Base-by-base conservation (phyloP, 2,329 filamentous ascomycete species). In the Aureobasidium pullulans region DNA sequence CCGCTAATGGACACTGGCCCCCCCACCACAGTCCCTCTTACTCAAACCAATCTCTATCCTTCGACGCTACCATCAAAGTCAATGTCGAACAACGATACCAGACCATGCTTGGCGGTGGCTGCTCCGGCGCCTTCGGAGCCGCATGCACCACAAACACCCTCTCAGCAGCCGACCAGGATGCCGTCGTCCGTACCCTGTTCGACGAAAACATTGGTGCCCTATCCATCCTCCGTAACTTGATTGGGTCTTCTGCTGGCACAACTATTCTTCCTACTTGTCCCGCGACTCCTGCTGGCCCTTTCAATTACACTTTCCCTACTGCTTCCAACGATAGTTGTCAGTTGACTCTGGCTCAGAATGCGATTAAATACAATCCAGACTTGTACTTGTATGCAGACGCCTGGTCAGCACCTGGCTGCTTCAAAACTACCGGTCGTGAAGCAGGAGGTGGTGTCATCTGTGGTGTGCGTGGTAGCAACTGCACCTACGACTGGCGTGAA, bases 401-500 rank as follows among this genome's bases (percentile, higher is more conserved):
- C 13, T 66, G 64, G 64, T 64, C 61, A 7, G 64, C 64, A 4
- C 64, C 64, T 16, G 64, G 64, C 42, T 61, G 64, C 50, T 61
- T 66, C 48, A 66, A 66, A 58, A 62, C 61, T 16, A 62, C 56
- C 31, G 62, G 63, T 32, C 43, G 34, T 10, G 64, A 66, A 19
- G 59, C 40, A 37, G 62, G 57, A n/a, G 63, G 61, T 46, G 64
- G 64, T 10, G 42, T 57, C 40, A 60, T 66, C 34, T 66, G 64
- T 32, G 64, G 64, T 31, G 64, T 66, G 4, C 60, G 64, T 29
- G 42, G 63, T 31, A 47, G 42, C 40, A 66, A 66, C 57, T 64
- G 64, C 46, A 64, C 62, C 5, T 57, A 61, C 13, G 64, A 66
- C 46, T 81, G 78, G 77, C 66, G 72, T 57, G 73, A 79, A 64